Evolutionary conservation across 805 yeast genomes (phyloP).

Genomic region (Ogataea dorogensis): DNA sequence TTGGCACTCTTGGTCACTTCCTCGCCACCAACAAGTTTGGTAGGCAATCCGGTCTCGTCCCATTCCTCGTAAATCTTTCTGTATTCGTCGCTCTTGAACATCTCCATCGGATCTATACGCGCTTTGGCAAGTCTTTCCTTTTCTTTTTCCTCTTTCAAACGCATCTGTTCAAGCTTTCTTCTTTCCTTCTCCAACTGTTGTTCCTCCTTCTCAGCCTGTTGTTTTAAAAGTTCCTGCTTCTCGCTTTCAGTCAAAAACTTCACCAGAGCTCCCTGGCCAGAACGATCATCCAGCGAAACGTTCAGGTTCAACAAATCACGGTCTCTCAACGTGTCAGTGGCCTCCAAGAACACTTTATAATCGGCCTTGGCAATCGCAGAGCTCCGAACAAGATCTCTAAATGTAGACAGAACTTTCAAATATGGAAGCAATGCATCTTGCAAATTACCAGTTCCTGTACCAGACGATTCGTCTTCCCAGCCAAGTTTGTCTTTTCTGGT

Average conservation of each 20-base stretch:
- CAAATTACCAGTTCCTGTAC: constrained; percentile 22
- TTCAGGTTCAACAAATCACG: constrained; percentile 70
- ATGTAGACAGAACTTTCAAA: constrained; percentile 69
- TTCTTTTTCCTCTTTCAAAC: constrained; percentile 61
- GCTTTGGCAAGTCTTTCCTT: constrained; percentile 64
- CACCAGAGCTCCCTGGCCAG: constrained; percentile 74
- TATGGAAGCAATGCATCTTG: constrained; percentile 82
- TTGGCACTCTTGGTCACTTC: constrained; percentile 81
- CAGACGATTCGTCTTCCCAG: constrained; percentile 56
- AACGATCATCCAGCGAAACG: constrained; percentile 85
- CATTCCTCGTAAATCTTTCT: constrained; percentile 55
- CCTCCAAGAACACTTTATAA: constrained; percentile 53
- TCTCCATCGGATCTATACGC: constrained; percentile 62
- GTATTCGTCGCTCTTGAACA: constrained; percentile 60
- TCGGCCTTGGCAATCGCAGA: constrained; percentile 64
- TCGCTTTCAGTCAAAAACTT: constrained; percentile 76
- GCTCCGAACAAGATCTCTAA: constrained; percentile 79
- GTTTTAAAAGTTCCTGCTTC: constrained; percentile 57
- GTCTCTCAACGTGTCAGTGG: constrained; percentile 74
- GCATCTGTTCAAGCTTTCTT: constrained; percentile 60
- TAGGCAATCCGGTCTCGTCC: constrained; percentile 86
- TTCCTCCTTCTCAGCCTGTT: constrained; percentile 58
- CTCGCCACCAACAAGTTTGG: constrained; percentile 71
- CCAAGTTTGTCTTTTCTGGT: constrained; percentile 71
- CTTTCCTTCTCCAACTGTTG: constrained; percentile 35